Conservation (phyloP, 78 protist genomes). For the Diacronema lutheri region DNA sequence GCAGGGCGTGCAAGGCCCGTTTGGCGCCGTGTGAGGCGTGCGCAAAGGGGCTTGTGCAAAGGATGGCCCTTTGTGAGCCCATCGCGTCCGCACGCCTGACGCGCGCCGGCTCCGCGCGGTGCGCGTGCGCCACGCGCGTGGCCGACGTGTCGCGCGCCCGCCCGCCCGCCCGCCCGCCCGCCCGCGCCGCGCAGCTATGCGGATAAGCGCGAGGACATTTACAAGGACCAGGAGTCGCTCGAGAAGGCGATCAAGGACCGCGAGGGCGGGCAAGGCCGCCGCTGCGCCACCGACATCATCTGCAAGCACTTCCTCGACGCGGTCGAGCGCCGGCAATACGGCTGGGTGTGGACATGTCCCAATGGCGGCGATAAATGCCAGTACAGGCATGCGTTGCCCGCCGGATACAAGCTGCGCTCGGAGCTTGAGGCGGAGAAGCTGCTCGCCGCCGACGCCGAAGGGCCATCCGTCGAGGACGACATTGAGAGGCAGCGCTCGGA, state of each 20-base stretch:
- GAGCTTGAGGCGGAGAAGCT: slow-evolving; percentile 41
- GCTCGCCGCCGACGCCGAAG: slow-evolving; percentile 33
- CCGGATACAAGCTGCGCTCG: slow-evolving; percentile 68
- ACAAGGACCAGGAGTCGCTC: neutral
- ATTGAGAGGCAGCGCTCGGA: slow-evolving; percentile 52
- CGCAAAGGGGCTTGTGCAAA: too few relatives aligned
- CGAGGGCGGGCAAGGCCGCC: neutral
- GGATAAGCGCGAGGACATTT: neutral
- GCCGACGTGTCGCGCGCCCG: too few relatives aligned
- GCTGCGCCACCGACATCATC: neutral
- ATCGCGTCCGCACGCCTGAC: too few relatives aligned
- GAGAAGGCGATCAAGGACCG: neutral
- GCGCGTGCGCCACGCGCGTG: too few relatives aligned
- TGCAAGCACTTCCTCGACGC: slow-evolving; percentile 86
- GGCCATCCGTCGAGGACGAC: slow-evolving; percentile 59
- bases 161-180: too few relatives aligned
- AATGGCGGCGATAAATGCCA: slow-evolving; percentile 67
- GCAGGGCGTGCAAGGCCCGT: too few relatives aligned
- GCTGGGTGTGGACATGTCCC: slow-evolving; percentile 91
- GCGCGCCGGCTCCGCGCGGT: too few relatives aligned
- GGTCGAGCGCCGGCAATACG: slow-evolving; percentile 71
- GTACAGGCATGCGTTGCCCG: slow-evolving; percentile 83
- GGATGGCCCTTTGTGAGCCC: too few relatives aligned
- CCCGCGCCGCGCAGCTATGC: too few relatives aligned
- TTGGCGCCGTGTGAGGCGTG: too few relatives aligned